Evolutionary conservation across 352 stramenopile genomes (phyloP), one percentile per base, ranked within the genome.

Genomic region (Peronospora belbahrii): DNA sequence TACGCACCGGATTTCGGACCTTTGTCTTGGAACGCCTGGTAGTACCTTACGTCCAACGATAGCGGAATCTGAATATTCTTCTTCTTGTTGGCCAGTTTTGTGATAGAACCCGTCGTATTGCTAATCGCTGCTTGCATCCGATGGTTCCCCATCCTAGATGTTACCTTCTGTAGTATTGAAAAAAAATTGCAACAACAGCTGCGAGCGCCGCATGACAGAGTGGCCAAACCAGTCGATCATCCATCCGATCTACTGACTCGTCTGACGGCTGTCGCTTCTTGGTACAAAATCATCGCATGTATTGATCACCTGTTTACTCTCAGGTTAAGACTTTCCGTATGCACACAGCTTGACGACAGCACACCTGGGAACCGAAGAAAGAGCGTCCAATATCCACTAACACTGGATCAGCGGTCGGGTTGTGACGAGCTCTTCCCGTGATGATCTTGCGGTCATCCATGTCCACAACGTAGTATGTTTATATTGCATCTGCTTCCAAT

Each of bases 1-100:
- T 99, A 99, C 4, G 95, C 96, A 14, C 96, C 96, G 17, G 90
- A 97, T 52, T 95, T 88, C 48, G 93, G 80, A 3, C 65, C 60
- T 1, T 70, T 20, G 3, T 51, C 62, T 38, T 84, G 70, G 46
- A 68, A 87, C 7, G 71, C 58, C 23, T 83, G 69, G 42, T 90
- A 90, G 57, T 88, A 90, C 13, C 49, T 49, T 9, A 90, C 59
- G 17, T 67, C 62, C 2, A 79, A 54, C 1, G 49, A 62, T 0
- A 88, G 17, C 4, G 67, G 69, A 1, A 90, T 48, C 23, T 77
- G 68, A 6, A 85, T 68, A 38, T 84, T 81, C 20, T 68, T 76
- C 32, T 65, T 66, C 56, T 90, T 90, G 75, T 90, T 85, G 6
- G 60, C 63, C 20, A 90, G 57, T 28, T 74, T 81, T 3, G 68